Conservation (phyloP, 352 stramenopile genomes). For the Peronospora farinosa region DNA sequence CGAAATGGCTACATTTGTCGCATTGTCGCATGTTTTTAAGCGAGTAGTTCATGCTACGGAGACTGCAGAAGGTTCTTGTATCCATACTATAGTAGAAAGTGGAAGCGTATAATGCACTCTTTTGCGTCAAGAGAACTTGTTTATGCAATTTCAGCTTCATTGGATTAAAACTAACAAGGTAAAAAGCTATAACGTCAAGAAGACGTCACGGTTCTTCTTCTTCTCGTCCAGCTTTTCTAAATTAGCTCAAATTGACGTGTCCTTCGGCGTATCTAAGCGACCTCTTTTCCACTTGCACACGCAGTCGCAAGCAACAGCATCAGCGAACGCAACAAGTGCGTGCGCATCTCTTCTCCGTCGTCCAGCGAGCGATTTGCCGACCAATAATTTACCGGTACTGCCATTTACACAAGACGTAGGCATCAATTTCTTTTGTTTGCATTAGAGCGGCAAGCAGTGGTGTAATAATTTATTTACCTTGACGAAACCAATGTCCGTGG, state of each 20-base stretch:
- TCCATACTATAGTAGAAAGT: too few relatives aligned
- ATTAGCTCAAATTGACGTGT: conserved; percentile 36
- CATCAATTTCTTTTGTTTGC: background rate
- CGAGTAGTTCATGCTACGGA: too few relatives aligned
- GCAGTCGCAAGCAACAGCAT: conserved; percentile 28
- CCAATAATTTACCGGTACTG: conserved; percentile 74
- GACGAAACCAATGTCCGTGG: conserved; percentile 92
- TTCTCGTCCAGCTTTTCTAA: conserved; percentile 17
- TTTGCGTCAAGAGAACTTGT: background rate
- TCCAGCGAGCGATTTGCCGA: conserved; percentile 33
- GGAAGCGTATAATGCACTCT: too few relatives aligned
- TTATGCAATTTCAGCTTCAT: conserved; percentile 60
- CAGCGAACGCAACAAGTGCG: conserved; percentile 26
- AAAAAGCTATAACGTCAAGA: conserved; percentile 8
- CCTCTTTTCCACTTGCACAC: conserved; percentile 36
- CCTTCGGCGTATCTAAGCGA: conserved; percentile 57
- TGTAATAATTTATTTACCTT: conserved; percentile 60
- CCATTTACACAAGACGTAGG: conserved; percentile 9
- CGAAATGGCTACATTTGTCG: too few relatives aligned
- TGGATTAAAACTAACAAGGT: conserved; percentile 36
- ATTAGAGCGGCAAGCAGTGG: background rate
- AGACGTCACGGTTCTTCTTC: conserved; percentile 10
- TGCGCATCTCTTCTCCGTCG: conserved; percentile 22
- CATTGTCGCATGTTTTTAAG: too few relatives aligned
- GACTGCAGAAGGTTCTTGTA: too few relatives aligned